Evolutionary conservation across 176 grass and related monocot genomes (phyloP).

Genomic region (Saccharum spontaneum): DNA sequence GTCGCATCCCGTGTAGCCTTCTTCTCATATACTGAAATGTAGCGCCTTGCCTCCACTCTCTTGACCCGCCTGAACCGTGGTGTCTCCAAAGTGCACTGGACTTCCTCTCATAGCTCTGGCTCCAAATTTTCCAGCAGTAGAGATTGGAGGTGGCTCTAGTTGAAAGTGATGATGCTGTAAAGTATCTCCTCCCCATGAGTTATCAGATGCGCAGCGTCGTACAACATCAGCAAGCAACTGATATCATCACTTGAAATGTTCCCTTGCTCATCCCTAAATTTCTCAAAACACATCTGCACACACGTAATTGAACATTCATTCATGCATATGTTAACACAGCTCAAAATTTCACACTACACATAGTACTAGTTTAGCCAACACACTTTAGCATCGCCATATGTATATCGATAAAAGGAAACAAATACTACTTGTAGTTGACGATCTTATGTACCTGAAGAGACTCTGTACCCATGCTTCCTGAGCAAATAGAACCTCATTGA

Average conservation of each 20-base stretch:
- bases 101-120: neutral
- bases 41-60: constrained; percentile 19
- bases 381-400: neutral
- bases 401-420: too few relatives aligned
- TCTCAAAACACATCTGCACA: constrained; percentile 36
- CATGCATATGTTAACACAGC: too few relatives aligned
- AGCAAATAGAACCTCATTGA: constrained; percentile 35
- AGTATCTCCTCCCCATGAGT: constrained; percentile 34
- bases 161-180: constrained; percentile 11
- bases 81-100: neutral
- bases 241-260: constrained; percentile 7
- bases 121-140: neutral
- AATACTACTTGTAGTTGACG: too few relatives aligned
- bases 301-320: neutral
- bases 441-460: constrained; percentile 1
- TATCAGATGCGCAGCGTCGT: constrained; percentile 28
- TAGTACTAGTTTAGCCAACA: neutral
- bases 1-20: neutral
- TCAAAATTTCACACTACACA: too few relatives aligned
- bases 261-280: constrained; percentile 29
- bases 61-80: constrained; percentile 24
- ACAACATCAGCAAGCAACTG: constrained; percentile 13
- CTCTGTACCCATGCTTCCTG: constrained; percentile 34
- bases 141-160: neutral
- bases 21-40: constrained; percentile 28